Evolutionary conservation across 1,284 basidiomycete genomes (phyloP), one percentile per base, ranked within the genome.

Genomic region (Tilletiopsis washingtonensis): DNA sequence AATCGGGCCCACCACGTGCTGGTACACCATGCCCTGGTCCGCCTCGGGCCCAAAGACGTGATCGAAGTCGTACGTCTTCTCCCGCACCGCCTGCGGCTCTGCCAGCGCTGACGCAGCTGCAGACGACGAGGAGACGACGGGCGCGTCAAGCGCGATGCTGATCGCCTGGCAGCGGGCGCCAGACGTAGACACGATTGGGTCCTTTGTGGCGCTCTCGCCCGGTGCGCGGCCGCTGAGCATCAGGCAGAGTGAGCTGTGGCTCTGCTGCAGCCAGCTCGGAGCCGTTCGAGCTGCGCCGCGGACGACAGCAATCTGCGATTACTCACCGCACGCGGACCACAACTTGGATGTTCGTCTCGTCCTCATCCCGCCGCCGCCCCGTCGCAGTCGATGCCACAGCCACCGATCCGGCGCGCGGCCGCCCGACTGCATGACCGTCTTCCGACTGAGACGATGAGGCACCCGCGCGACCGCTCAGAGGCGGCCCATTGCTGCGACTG

Each of bases 1-100:
- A 81, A 98, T 88, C 1, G 88, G 88, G 53, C 81, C 82, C 32
- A 94, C 93, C 32, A 97, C 91, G 54, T 96, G 87, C 56, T 88
- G 82, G 74, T 94, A 98, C 23, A 99, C 81, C 80, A 91, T 82
- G 26, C 86, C 83, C 71, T 99, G 94, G 72, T 96, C 91, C 7
- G 93, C 93, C 71, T 97, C 91, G 20, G 91, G 90, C 1, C 94
- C 93, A 76, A 94, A 96, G 9, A 96, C 67, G 34, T 57, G 64
- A 34, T 73, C 70, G 39, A 69, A 73, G 34, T 62, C 62, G 47
- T 73, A 73, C 38, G 61, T 69, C 55, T 62, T 68, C 24, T 67
- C 59, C 9, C 66, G 59, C 9, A 52, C 50, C 3, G 53, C 49
- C 2, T 54, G 45, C 32, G 25, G 52, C 24, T 59, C 57, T 7